Evolutionary conservation across 768 basidiomycete species (phyloP).

Genomic region (Arthromyces matolae): DNA sequence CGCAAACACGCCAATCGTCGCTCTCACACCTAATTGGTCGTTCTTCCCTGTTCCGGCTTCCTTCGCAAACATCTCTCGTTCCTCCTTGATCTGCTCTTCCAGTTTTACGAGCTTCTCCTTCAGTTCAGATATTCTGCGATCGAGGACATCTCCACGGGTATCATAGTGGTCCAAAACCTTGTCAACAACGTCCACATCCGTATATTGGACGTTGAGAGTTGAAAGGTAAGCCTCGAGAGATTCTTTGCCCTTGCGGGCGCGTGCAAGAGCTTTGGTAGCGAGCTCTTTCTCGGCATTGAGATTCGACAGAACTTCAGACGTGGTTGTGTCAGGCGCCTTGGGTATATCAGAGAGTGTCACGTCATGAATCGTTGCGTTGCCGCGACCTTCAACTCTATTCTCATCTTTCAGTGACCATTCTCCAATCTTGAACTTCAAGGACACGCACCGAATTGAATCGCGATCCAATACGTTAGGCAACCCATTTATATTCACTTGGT

Average conservation of each 20-base stretch:
- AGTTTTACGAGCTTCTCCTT: slow-evolving; percentile 17
- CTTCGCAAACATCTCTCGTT: slow-evolving; percentile 12
- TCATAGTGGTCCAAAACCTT: slow-evolving; percentile 20
- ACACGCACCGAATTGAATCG: slow-evolving; percentile 28
- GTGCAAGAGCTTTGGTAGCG: slow-evolving; percentile 18
- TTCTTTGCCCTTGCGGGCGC: slow-evolving; percentile 19
- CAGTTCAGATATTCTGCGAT: slow-evolving; percentile 21
- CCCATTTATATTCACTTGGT: slow-evolving; percentile 29
- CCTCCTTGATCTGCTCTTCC: slow-evolving; percentile 16
- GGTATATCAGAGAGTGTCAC: slow-evolving; percentile 25
- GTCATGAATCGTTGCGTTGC: slow-evolving; percentile 33
- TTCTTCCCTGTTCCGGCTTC: slow-evolving; percentile 14
- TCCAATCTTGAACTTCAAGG: background rate
- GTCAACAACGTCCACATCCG: slow-evolving; percentile 19
- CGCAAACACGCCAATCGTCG: slow-evolving; percentile 24
- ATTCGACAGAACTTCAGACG: slow-evolving; percentile 21
- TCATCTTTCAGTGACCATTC: background rate
- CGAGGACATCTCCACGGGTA: slow-evolving; percentile 22
- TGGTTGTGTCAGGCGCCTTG: slow-evolving; percentile 7
- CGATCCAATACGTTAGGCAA: slow-evolving; percentile 27
- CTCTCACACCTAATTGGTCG: slow-evolving; percentile 15
- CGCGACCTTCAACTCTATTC: slow-evolving; percentile 31
- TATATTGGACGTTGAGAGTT: slow-evolving; percentile 23
- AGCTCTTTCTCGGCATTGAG: slow-evolving; percentile 16
- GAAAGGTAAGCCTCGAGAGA: slow-evolving; percentile 25